Conservation (phyloP, 2,329 filamentous ascomycete genomes). For the Xylariaceae sp. region DNA sequence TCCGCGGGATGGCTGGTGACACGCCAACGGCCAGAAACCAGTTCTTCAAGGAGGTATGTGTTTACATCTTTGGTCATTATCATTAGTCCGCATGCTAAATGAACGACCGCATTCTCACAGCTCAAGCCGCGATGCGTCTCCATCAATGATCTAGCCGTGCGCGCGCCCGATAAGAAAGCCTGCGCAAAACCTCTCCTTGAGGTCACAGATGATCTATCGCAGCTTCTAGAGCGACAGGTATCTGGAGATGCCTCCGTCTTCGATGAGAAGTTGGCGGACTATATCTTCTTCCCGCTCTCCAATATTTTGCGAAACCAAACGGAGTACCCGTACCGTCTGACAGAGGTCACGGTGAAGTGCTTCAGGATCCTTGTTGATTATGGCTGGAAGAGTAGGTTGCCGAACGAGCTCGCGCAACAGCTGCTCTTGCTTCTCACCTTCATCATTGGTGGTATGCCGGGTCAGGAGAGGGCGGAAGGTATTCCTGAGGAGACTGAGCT, state of each 20-base stretch:
- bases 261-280: conserved; percentile 84
- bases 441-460: conserved; percentile 69
- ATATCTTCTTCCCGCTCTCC: conserved; percentile 89
- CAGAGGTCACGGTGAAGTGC: conserved; percentile 75
- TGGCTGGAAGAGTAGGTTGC: conserved; percentile 74
- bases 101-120: conserved; percentile 32
- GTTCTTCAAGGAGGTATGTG: conserved; percentile 30
- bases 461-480: conserved; percentile 42
- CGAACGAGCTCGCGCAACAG: conserved; percentile 72
- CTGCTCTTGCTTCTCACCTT: conserved; percentile 81
- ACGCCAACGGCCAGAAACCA: conserved; percentile 25
- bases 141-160: conserved; percentile 55
- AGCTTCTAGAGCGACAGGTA: conserved; percentile 43
- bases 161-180: conserved; percentile 40
- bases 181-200: conserved; percentile 42
- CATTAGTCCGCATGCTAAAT: conserved; percentile 12
- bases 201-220: conserved; percentile 43
- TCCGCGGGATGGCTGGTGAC: conserved; percentile 22
- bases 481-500: conserved; percentile 70
- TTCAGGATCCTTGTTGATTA: conserved; percentile 67
- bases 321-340: conserved; percentile 63
- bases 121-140: conserved; percentile 60
- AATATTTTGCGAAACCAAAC: conserved; percentile 77
- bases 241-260: conserved; percentile 47
- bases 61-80: conserved; percentile 1